phyloP scores from a whole-genome alignment of 805 yeast species.

The Spathaspora arborariae region DNA sequence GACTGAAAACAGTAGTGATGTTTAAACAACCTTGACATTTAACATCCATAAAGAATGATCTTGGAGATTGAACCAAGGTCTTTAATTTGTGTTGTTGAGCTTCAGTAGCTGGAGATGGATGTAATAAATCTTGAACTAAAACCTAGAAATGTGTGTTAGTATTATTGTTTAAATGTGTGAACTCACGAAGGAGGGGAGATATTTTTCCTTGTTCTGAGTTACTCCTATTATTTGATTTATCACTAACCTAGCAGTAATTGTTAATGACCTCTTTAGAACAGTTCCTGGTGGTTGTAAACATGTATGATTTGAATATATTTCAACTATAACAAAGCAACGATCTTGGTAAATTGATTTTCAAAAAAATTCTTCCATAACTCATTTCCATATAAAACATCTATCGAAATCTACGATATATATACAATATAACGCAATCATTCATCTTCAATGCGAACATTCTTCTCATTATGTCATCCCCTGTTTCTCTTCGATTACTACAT shows the following conservation, averaged over 20 bases:
- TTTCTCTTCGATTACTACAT: not conserved
- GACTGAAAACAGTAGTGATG: conserved; percentile 99
- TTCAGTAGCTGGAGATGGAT: conserved; percentile 98
- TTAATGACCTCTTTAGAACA: no score
- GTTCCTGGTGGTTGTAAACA: no score
- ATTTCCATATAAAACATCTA: not conserved
- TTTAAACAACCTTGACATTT: conserved; percentile 99
- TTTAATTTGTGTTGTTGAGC: conserved; percentile 95
- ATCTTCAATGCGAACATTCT: not conserved
- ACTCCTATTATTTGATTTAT: not conserved
- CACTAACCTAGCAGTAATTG: no score
- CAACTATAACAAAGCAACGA: not conserved
- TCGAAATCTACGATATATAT: not conserved
- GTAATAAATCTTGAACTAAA: conserved; percentile 97
- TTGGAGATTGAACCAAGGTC: conserved; percentile 95
- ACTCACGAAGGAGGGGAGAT: not conserved
- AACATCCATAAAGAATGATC: conserved; percentile 99
- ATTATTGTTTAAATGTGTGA: not conserved
- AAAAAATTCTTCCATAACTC: not conserved
- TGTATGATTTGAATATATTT: not conserved
- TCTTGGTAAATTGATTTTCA: not conserved
- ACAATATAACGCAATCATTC: not conserved
- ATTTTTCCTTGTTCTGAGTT: not conserved
- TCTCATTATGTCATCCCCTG: not conserved
- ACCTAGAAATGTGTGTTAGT: conserved; percentile 43